phyloP scores from a whole-genome alignment of 768 basidiomycete species.

The Udeniomyces megalosporus region DNA sequence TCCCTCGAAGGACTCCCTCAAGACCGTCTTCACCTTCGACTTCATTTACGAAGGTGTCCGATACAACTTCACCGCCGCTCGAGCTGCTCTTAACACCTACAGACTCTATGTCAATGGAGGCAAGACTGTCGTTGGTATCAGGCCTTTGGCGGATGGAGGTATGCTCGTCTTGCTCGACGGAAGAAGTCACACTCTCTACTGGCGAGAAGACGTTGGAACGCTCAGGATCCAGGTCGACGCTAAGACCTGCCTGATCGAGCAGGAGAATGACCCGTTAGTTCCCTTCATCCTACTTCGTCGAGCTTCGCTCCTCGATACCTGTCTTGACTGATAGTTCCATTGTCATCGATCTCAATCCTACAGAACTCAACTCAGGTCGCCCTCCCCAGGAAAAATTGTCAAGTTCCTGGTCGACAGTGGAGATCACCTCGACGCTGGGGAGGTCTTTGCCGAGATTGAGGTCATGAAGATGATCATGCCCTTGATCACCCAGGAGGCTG shows the following conservation, averaged over 20 bases:
- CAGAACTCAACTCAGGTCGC: constrained; percentile 74
- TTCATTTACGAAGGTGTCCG: constrained; percentile 94
- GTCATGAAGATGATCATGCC: constrained; percentile 96
- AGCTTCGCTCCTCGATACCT: not conserved
- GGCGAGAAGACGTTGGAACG: constrained; percentile 94
- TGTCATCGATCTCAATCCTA: no score
- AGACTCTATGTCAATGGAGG: constrained; percentile 94
- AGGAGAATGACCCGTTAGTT: constrained; percentile 76
- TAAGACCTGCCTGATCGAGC: constrained; percentile 95
- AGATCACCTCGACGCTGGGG: constrained; percentile 90
- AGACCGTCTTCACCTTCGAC: constrained; percentile 89
- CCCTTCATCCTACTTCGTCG: not conserved
- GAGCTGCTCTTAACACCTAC: constrained; percentile 76
- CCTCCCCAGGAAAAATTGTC: constrained; percentile 90
- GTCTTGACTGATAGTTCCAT: not conserved
- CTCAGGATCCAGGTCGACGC: constrained; percentile 72
- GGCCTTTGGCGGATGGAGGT: constrained; percentile 87
- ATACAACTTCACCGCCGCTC: constrained; percentile 88
- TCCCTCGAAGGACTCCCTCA: constrained; percentile 79
- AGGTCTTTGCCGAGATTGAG: constrained; percentile 96
- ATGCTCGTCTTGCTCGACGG: constrained; percentile 80
- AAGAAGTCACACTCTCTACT: constrained; percentile 91
- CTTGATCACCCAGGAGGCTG: constrained; percentile 81
- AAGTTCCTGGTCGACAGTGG: constrained; percentile 91
- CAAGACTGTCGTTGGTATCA: constrained; percentile 74